A percentile compares a stretch with the other conserved stretches of the same genome.
These are phyloP conservation scores for Pueraria montana DNA, from an alignment of 306 rosid genomes.

Conservation along the genomic window DNA sequence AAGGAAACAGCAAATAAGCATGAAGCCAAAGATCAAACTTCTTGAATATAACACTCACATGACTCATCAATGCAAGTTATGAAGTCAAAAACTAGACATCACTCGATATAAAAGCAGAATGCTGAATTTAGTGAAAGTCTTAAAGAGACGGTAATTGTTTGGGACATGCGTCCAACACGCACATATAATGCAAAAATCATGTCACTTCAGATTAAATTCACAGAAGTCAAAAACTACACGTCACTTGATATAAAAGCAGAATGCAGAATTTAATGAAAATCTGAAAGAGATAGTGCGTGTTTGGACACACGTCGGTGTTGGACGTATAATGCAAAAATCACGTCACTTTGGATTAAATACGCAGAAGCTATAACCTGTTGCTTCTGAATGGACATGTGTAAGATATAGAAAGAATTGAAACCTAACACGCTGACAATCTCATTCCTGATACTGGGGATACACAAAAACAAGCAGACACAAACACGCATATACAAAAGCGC, in stretches of 20 bases:
- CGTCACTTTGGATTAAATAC: too few relatives aligned
- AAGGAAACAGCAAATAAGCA: constrained; percentile 6
- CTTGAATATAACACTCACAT: not conserved
- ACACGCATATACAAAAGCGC: not conserved
- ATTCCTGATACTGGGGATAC: not conserved
- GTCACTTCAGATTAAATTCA: too few relatives aligned
- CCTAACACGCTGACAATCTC: not conserved
- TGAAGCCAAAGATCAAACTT: not conserved
- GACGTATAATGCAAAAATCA: too few relatives aligned
- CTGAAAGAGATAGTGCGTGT: not conserved
- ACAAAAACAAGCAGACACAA: constrained; percentile 1
- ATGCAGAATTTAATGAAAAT: not conserved
- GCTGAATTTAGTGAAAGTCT: not conserved
- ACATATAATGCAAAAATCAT: too few relatives aligned
- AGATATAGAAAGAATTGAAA: too few relatives aligned
- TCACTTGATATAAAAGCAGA: not conserved
- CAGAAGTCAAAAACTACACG: not conserved
- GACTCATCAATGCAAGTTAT: not conserved
- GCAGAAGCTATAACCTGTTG: too few relatives aligned
- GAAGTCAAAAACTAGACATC: not conserved
- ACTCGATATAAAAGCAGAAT: not conserved
- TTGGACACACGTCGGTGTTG: too few relatives aligned
- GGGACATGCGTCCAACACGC: too few relatives aligned
- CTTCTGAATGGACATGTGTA: too few relatives aligned
- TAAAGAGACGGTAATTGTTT: not conserved